phyloP scores from a whole-genome alignment of 805 yeast genomes.

The Metschnikowia kunwiensis region DNA sequence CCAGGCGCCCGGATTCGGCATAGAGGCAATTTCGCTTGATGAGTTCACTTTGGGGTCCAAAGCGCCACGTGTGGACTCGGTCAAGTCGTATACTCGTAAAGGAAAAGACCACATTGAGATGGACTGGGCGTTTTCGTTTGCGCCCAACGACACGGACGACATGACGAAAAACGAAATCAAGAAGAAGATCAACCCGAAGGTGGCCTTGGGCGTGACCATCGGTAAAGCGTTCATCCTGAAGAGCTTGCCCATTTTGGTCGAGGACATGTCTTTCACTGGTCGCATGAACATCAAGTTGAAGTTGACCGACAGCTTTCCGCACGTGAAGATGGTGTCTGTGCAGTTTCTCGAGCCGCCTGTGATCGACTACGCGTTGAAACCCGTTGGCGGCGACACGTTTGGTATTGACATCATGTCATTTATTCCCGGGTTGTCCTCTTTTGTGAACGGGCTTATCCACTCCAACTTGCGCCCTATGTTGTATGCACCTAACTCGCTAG shows the following conservation, averaged over 20 bases:
- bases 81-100: constrained; percentile 68
- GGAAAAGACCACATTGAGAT: constrained; percentile 69
- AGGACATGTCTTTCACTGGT: constrained; percentile 75
- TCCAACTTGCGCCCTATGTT: constrained; percentile 71
- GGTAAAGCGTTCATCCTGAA: constrained; percentile 81
- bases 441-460: constrained; percentile 69
- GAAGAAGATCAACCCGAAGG: constrained; percentile 73
- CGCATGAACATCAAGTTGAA: constrained; percentile 60
- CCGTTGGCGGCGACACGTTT: constrained; percentile 86
- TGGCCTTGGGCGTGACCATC: constrained; percentile 73
- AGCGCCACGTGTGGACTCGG: constrained; percentile 70
- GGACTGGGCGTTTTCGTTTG: constrained; percentile 81
- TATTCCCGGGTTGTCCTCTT: constrained; percentile 72
- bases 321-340: constrained; percentile 66
- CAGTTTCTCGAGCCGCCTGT: constrained; percentile 75
- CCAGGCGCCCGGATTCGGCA: constrained; percentile 80
- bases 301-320: constrained; percentile 69
- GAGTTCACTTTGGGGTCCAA: constrained; percentile 80
- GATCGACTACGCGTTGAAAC: constrained; percentile 77
- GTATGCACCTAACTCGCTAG: constrained; percentile 79
- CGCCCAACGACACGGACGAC: constrained; percentile 79
- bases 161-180: constrained; percentile 76
- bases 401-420: constrained; percentile 83
- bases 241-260: constrained; percentile 72
- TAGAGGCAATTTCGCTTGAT: constrained; percentile 67